phyloP scores from a whole-genome alignment of 352 stramenopile genomes.

The Pythium brachiatum region DNA sequence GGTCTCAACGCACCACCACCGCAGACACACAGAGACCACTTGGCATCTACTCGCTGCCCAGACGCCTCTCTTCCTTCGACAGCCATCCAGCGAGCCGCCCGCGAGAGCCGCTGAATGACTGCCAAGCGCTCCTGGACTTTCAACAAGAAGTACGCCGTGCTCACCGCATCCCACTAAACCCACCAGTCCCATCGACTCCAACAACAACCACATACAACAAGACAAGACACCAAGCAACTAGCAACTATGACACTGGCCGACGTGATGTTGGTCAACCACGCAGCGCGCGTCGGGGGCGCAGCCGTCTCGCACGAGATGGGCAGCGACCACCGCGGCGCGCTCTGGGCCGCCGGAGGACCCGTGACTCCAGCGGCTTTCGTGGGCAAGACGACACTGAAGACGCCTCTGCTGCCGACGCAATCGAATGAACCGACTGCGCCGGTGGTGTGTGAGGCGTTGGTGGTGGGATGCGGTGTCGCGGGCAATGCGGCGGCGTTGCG shows the following conservation, averaged over 20 bases:
- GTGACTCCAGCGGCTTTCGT: background rate
- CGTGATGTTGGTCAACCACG: conserved; percentile 7
- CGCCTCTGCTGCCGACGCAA: background rate
- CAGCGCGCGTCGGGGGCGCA: conserved; percentile 4
- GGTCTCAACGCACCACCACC: background rate
- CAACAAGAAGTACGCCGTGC: conserved; percentile 82
- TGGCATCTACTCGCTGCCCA: background rate
- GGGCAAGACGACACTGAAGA: background rate
- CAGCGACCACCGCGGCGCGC: background rate
- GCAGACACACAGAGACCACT: background rate
- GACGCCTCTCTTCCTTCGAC: background rate
- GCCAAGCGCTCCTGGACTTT: conserved; percentile 80
- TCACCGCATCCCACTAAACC: conserved; percentile 59
- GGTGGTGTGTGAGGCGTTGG: conserved; percentile 44
- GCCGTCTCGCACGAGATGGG: background rate
- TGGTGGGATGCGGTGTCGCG: conserved; percentile 78
- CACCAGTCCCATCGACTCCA: background rate
- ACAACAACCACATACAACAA: background rate
- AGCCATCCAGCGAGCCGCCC: conserved; percentile 6
- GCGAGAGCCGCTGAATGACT: conserved; percentile 51
- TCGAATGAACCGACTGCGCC: conserved; percentile 22
- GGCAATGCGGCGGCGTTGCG: conserved; percentile 70
- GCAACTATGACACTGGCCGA: conserved; percentile 16
- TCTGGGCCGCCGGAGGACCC: background rate
- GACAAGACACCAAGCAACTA: conserved; percentile 5